Evolutionary conservation across 225 moss, liverwort and hornwort genomes (phyloP).

Genomic region (Polytrichum formosum): DNA sequence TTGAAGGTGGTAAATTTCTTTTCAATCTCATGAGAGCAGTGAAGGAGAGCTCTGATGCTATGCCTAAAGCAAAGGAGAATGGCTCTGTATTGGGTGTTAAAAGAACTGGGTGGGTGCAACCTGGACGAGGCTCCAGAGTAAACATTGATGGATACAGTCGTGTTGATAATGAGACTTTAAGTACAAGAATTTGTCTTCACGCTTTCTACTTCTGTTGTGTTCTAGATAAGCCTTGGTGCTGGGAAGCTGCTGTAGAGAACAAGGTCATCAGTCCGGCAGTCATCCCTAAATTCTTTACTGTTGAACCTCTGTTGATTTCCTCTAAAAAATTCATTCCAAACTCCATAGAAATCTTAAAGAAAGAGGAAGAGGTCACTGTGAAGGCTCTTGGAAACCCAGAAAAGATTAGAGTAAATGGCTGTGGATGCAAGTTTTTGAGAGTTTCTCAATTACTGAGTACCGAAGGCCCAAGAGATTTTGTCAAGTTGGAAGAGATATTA

Average conservation of each 20-base stretch:
- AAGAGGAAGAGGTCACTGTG: background rate
- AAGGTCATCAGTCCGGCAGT: conserved; percentile 46
- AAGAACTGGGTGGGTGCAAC: conserved; percentile 25
- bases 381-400: conserved; percentile 5
- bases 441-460: background rate
- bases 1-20: conserved; percentile 56
- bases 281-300: conserved; percentile 47
- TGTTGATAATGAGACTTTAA: conserved; percentile 19
- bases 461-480: background rate
- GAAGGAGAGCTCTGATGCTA: conserved; percentile 45
- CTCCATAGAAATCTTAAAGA: conserved; percentile 14
- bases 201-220: conserved; percentile 82
- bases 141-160: conserved; percentile 8
- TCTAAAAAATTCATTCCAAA: conserved; percentile 14
- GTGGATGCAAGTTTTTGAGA: background rate
- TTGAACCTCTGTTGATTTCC: conserved; percentile 18
- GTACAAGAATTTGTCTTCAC: conserved; percentile 50
- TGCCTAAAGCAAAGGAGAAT: conserved; percentile 11
- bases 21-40: conserved; percentile 69
- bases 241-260: conserved; percentile 63
- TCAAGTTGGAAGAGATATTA: conserved; percentile 34
- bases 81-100: conserved; percentile 16
- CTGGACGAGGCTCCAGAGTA: conserved; percentile 26
- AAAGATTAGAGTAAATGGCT: background rate
- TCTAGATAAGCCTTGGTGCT: conserved; percentile 86